Evolutionary conservation across 352 stramenopile genomes (phyloP), one percentile per base, ranked within the genome.

Genomic region (Phytopythium vexans): DNA sequence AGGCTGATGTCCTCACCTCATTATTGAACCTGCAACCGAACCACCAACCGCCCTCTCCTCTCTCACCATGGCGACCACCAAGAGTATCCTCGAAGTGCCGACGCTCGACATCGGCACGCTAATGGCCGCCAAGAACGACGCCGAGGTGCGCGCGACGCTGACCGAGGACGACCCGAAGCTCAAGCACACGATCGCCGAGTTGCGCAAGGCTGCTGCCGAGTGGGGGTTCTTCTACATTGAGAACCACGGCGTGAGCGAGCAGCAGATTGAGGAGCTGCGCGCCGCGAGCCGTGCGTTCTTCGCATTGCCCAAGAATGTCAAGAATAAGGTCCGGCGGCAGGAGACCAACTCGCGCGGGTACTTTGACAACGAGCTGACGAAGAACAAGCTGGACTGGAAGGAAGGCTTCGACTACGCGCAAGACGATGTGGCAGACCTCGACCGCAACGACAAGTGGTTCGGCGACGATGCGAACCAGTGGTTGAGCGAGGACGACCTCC

Each of bases 281-380:
- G 43, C 62, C 9, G 58, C 70, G 41, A 91, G 78, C 60, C 57
- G 64, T 21, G 36, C 52, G 9, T 96, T 95, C 66, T 97, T 97
- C 64, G 46, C 43, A 12, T 59, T 94, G 16, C 83, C 83, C 11
- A 70, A 78, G 49, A 52, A 78, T 5, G 54, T 72, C 15, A 83
- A 85, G 61, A 37, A 54, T 15, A 53, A 41, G 2, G 55, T 91
- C 59, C 87, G 56, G n/a, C 91, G 82, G 62, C 74, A 11, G 64
- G 70, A 49, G 46, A 62, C 54, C 41, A 96, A 96, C 70, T 69
- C 85, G 42, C 69, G 85, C 40, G 89, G 89, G 43, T 97, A 82
- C 58, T 96, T 94, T 70, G 86, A 96, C 60, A 82, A 93, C 60
- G 89, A 97, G 60, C 59, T 96, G 39, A 97, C 89, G 21, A 96